Evolutionary conservation across 495 filamentous ascomycete species (phyloP), one percentile per base, ranked within the genome.

Genomic region (Neurospora sp.): DNA sequence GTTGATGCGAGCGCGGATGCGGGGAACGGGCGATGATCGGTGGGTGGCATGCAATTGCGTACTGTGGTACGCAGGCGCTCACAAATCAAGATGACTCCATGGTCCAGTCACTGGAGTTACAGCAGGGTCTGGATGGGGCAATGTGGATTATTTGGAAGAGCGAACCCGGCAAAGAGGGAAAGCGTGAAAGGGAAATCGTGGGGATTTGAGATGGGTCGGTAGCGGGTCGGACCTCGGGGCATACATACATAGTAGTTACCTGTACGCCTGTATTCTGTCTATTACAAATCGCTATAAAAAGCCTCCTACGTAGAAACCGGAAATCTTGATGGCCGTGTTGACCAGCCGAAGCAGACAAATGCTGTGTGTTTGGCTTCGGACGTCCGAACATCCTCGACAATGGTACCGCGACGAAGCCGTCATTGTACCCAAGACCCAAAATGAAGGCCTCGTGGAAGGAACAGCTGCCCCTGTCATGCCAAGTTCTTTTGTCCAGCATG

Each of bases 11-110:
- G 53, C 53, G 53, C 53, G 44, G 27, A 71, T 35, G 40, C 37
- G 39, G 69, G 69, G 69, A 44, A 71, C 69, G 40, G 69, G 37
- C 53, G 53, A 61, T 61, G 53, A 61, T 61, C 53, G 53, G 53
- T 61, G 53, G 53, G 53, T 61, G 53, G 53, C 12, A 61, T 61
- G 53, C 53, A 61, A 61, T 16, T 61, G 53, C 53, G 53, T 44
- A 35, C 35, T 35, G 35, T 35, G 35, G 35, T 61, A 27, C 27
- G 14, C 27, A 61, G 27, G 27, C 14, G 53, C 53, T 61, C 53
- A 35, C 53, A 61, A 61, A 61, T 61, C 53, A 61, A 35, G 53
- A 16, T 61, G 27, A 61, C 53, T 35, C 27, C 53, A 61, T 61
- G 12, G 27, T 61, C 27, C 53, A 61, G 53, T 61, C 27, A 18